Conservation (phyloP, 139 green algal species). For the Picochlorum sp. region DNA sequence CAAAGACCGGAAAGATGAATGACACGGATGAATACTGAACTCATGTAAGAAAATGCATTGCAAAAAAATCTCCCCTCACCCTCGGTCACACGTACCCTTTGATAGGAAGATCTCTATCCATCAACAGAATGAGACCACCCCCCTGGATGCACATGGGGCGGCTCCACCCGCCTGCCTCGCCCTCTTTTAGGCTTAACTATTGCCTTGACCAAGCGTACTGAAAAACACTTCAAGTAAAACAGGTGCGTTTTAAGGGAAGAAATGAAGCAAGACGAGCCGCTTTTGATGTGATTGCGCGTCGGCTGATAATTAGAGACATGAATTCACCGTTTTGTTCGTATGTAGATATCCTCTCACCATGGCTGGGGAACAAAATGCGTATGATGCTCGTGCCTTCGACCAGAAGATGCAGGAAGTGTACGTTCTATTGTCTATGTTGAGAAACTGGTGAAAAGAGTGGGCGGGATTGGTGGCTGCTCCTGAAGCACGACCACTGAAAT, state of each 20-base stretch:
- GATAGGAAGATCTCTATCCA: no score
- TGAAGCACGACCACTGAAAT: background rate
- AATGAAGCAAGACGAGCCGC: no score
- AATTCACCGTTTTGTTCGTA: no score
- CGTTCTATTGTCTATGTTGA: constrained; percentile 12
- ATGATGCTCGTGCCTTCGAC: constrained; percentile 69
- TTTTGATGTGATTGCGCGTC: no score
- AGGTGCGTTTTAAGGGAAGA: no score
- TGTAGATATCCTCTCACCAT: constrained; percentile 19
- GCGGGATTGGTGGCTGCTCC: constrained; percentile 1
- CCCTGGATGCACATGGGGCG: no score
- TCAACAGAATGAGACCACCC: no score
- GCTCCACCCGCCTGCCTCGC: background rate
- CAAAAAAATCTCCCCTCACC: no score
- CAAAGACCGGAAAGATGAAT: background rate
- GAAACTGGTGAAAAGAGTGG: background rate
- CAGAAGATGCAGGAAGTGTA: constrained; percentile 74
- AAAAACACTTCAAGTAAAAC: background rate
- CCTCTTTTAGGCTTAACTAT: constrained; percentile 6
- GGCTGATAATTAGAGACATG: no score
- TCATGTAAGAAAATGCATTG: no score
- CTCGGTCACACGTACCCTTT: no score
- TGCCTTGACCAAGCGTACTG: background rate
- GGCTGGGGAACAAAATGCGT: constrained; percentile 44
- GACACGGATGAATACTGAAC: background rate